Evolutionary conservation across 768 basidiomycete genomes (phyloP).

Genomic region (Cantharellus cinnabarinus): DNA sequence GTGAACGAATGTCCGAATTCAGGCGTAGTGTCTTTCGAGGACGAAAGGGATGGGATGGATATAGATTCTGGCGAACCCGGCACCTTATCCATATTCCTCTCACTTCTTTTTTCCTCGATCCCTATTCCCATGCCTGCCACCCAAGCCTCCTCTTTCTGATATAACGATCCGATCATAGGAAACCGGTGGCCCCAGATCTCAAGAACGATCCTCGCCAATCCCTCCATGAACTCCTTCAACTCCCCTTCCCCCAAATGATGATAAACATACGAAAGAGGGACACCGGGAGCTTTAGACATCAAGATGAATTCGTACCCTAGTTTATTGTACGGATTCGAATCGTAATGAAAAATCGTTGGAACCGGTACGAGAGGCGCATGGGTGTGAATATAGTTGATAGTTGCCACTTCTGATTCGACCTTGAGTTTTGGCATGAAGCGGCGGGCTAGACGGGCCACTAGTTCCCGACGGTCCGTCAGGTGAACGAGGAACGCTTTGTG

Average conservation of each 20-base stretch:
- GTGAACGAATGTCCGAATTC: too few relatives aligned
- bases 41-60: too few relatives aligned
- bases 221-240: slow-evolving; percentile 42
- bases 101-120: too few relatives aligned
- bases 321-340: slow-evolving; percentile 67
- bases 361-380: slow-evolving; percentile 45
- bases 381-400: slow-evolving; percentile 57
- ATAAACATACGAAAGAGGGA: slow-evolving; percentile 50
- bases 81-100: too few relatives aligned
- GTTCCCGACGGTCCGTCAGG: slow-evolving; percentile 33
- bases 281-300: slow-evolving; percentile 70
- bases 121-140: too few relatives aligned
- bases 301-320: slow-evolving; percentile 71
- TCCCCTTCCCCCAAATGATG: slow-evolving; percentile 46
- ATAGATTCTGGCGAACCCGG: too few relatives aligned
- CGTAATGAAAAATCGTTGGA: slow-evolving; percentile 54
- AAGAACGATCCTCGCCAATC: slow-evolving; percentile 45
- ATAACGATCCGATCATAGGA: slow-evolving; percentile 48
- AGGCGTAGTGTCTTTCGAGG: too few relatives aligned
- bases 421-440: slow-evolving; percentile 74
- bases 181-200: slow-evolving; percentile 65
- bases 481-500: slow-evolving; percentile 73
- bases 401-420: slow-evolving; percentile 74
- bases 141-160: slow-evolving; percentile 1
- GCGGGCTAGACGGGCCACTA: slow-evolving; percentile 65